Evolutionary conservation across 176 grass and related monocot species (phyloP).

Genomic region (Hyparrhenia diplandra): DNA sequence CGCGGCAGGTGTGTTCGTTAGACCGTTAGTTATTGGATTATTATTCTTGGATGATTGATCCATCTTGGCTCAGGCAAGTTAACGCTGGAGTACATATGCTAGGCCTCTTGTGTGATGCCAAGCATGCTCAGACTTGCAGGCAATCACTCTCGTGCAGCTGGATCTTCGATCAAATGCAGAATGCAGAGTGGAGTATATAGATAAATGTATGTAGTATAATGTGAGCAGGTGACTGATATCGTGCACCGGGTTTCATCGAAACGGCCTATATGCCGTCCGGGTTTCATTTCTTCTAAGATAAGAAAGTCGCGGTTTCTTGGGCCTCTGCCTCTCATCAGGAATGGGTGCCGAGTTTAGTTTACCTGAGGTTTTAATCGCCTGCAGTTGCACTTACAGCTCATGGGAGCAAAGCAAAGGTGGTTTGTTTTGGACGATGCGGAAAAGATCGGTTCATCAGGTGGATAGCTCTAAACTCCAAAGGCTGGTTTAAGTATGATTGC

Average conservation of each 20-base stretch:
- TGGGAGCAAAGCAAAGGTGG: too few relatives aligned
- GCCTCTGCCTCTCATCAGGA: neutral
- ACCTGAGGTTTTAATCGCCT: neutral
- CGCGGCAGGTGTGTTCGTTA: neutral
- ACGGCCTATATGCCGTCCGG: neutral
- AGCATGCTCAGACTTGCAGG: slow-evolving; percentile 33
- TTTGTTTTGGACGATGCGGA: too few relatives aligned
- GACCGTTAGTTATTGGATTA: too few relatives aligned
- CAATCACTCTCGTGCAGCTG: slow-evolving; percentile 22
- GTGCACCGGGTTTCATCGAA: neutral
- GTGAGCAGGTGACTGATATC: slow-evolving; percentile 4
- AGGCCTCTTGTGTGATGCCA: neutral
- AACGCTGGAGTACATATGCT: too few relatives aligned
- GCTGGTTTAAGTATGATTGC: too few relatives aligned
- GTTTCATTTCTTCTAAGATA: slow-evolving; percentile 14
- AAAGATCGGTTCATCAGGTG: too few relatives aligned
- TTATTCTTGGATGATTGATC: neutral
- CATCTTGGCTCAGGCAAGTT: neutral
- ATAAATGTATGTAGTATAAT: slow-evolving; percentile 8
- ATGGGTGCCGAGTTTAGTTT: neutral
- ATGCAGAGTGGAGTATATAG: too few relatives aligned
- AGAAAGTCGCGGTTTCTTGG: neutral
- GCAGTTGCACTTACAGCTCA: neutral
- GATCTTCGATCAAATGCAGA: neutral
- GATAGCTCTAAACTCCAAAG: too few relatives aligned